Evolutionary conservation across 177 flowering plant genomes (phyloP), one percentile per base, ranked within the genome.

Genomic region (Vitis hybrid): DNA sequence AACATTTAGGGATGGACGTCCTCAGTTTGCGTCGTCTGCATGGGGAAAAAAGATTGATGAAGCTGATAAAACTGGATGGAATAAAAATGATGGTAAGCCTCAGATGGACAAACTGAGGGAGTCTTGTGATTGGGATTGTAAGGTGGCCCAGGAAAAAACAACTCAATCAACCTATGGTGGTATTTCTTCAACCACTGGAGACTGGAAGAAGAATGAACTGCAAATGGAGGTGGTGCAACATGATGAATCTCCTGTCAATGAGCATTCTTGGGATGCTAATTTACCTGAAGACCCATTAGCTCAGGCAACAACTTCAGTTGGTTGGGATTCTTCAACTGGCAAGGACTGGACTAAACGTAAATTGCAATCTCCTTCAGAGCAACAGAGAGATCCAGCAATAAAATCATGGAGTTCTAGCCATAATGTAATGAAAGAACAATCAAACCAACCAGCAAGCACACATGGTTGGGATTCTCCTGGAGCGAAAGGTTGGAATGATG

Each of bases 101-200:
- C 13, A 48, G 65, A 11, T 48, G 13, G 62, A 58, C 13, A 22
- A 64, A 62, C 31, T 21, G 2, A 65, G 16, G 2, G 59, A 31
- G 48, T 8, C 56, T 13, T 10, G 31, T 68, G 50, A 14, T 29
- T 78, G 79, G 81, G 67, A 71, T 58, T 64, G n/a, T 14, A 66
- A 65, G 64, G 60, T 12, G 11, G 18, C 22, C 13, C 51, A 59
- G 21, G 39, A 14, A 39, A 39, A 39, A 51, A 10, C 19, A 14
- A 60, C 16, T 29, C 51, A 65, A n/a, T 16, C 60, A 56, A 13
- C 56, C 13, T 56, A 58, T 57, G 53, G 65, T 49, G 57, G 74
- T 67, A 48, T 14, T 11, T 63, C 64, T 57, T 65, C 69, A 66
- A 31, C 18, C 29, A 33, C 52, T 60, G 50, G 31, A 22, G 29